phyloP scores from a whole-genome alignment of 345 rosid species.

The Corchorus capsularis region DNA sequence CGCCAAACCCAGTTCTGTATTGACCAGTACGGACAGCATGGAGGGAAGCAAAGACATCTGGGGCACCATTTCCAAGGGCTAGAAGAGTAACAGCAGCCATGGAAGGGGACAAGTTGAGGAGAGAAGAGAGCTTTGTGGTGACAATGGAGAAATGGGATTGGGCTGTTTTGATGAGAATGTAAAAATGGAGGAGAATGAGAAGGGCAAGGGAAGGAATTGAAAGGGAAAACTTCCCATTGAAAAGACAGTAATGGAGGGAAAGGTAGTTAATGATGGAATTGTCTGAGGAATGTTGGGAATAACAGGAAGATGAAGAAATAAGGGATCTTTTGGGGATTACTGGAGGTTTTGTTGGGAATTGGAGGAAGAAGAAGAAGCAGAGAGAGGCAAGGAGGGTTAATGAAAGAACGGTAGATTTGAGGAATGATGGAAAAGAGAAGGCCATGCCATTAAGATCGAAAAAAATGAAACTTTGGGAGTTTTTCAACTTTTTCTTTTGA shows the following conservation, averaged over 20 bases:
- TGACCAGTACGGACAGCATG: slow-evolving; percentile 85
- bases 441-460: slow-evolving; percentile 37
- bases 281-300: slow-evolving; percentile 29
- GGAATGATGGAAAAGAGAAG: slow-evolving; percentile 21
- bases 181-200: slow-evolving; percentile 68
- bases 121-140: slow-evolving; percentile 81
- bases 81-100: slow-evolving; percentile 93
- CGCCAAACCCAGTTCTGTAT: slow-evolving; percentile 88
- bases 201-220: slow-evolving; percentile 62
- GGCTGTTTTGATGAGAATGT: slow-evolving; percentile 91
- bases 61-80: slow-evolving; percentile 95
- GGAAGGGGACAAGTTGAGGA: slow-evolving; percentile 73
- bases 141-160: slow-evolving; percentile 88
- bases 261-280: slow-evolving; percentile 64
- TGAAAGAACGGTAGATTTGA: slow-evolving; percentile 42
- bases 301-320: slow-evolving; percentile 39
- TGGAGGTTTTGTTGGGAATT: slow-evolving; percentile 23
- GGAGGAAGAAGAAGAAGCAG: slow-evolving; percentile 46
- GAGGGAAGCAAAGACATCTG: slow-evolving; percentile 85
- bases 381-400: slow-evolving; percentile 50
- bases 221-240: slow-evolving; percentile 42
- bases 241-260: slow-evolving; percentile 65
- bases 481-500: background rate
- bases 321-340: slow-evolving; percentile 53
- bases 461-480: background rate